Evolutionary conservation across 2,329 filamentous ascomycete genomes (phyloP), one percentile per base, ranked within the genome.

Genomic region (Botrytis sinoallii): DNA sequence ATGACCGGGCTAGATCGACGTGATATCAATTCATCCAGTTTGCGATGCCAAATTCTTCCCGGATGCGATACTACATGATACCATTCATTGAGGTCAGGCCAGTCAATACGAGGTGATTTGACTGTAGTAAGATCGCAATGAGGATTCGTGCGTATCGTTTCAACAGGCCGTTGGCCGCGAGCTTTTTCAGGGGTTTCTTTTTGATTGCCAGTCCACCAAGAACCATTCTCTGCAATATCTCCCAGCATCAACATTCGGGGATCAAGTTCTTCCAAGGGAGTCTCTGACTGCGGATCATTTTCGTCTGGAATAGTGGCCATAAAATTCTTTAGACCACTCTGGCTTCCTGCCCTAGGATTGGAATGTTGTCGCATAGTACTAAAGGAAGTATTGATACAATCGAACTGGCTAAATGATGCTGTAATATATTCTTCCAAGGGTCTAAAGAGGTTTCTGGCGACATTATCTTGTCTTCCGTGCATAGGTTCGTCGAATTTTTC

Each of bases 341-440:
- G 79, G 70, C 78, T 81, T 73, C 76, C 79, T 70, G 74, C 76
- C 76, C 69, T 76, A 67, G 74, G 79, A 75, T 72, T 79, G 78
- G 76, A 79, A 5, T 74, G 74, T 44, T 84, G 84, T 64, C 87
- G 86, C 64, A 84, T 82, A 1, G 87, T 87, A 55, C 87, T 84
- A 80, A 97, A 97, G 0, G 94, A 95, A 22, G 85, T 85, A 80
- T 96, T 97, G n/a, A 97, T 83, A 76, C 88, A 90, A 70, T 92
- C 87, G 77, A 90, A 90, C 0, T 90, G 90, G 72, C 88, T 87
- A 78, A 97, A 93, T 77, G 88, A 91, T 32, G 84, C 82, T 68
- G 90, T 84, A 59, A 97, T 87, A 79, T 96, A 95, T 75, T 94
- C 91, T 82, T 97, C 93, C 22, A 97, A 81, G 8, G 87, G 86